Conservation (phyloP, 345 rosid species). For the Microthlaspi erraticum region DNA sequence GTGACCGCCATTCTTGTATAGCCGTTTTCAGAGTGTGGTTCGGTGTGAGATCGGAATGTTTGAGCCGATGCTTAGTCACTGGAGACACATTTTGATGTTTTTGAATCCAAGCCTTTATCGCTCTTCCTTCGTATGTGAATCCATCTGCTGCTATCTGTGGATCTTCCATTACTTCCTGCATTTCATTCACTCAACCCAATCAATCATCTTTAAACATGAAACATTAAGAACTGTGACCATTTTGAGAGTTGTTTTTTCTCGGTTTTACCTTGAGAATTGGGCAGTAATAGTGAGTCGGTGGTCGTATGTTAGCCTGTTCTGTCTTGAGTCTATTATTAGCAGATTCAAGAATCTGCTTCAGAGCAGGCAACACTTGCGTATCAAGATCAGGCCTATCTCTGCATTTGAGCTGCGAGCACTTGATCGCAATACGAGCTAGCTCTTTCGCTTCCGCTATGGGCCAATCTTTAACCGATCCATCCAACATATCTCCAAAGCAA, state of each 20-base stretch:
- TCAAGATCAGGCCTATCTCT: constrained; percentile 92
- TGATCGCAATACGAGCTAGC: constrained; percentile 68
- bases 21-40: constrained; percentile 72
- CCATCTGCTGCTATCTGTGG: constrained; percentile 93
- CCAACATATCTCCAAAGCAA: constrained; percentile 64
- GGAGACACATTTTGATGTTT: constrained; percentile 69
- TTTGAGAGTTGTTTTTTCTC: not conserved
- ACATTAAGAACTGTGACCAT: not conserved
- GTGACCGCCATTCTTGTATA: constrained; percentile 80
- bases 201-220: not conserved
- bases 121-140: constrained; percentile 77
- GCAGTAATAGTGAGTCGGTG: constrained; percentile 78
- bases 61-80: constrained; percentile 66
- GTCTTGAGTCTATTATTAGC: constrained; percentile 59
- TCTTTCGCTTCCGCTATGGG: constrained; percentile 71
- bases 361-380: constrained; percentile 72
- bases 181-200: constrained; percentile 11
- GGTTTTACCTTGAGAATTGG: constrained; percentile 78
- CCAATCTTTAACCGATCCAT: constrained; percentile 68
- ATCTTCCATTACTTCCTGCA: constrained; percentile 85
- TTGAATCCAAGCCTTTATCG: constrained; percentile 75
- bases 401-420: constrained; percentile 78
- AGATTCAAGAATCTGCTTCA: constrained; percentile 62
- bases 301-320: constrained; percentile 47
- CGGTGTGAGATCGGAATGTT: constrained; percentile 55